Conservation (phyloP, 2,329 filamentous ascomycete species). For the Purpureocillium lavendulum region DNA sequence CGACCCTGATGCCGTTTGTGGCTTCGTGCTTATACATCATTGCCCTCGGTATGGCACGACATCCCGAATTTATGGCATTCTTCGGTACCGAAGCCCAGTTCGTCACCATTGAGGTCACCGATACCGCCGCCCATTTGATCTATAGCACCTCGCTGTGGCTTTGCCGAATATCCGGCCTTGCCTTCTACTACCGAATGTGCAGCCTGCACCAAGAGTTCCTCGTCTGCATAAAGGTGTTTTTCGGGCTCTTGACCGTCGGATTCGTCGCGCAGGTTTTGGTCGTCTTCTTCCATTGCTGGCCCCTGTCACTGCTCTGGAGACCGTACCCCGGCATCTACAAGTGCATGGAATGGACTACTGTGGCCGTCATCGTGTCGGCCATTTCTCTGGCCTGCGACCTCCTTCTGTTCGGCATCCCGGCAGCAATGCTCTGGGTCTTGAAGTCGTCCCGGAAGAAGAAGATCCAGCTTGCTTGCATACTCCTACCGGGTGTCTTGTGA, state of each 20-base stretch:
- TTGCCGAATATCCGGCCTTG: slow-evolving; percentile 3
- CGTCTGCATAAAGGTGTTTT: slow-evolving; percentile 1
- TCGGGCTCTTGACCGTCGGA: neutral
- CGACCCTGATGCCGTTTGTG: neutral
- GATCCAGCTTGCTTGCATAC: slow-evolving; percentile 2
- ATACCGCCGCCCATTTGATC: slow-evolving; percentile 1
- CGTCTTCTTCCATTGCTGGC: slow-evolving; percentile 4
- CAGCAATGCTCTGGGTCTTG: slow-evolving; percentile 2
- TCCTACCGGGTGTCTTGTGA: slow-evolving; percentile 4
- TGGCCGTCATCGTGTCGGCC: neutral
- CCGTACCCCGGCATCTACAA: neutral
- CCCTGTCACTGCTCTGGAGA: slow-evolving; percentile 2
- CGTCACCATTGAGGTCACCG: neutral
- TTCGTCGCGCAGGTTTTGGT: slow-evolving; percentile 2
- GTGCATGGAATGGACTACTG: neutral
- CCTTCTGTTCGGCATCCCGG: slow-evolving; percentile 4
- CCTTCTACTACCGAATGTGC: slow-evolving; percentile 6
- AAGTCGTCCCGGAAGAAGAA: slow-evolving; percentile 2
- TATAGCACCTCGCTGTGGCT: slow-evolving; percentile 3
- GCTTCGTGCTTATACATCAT: neutral
- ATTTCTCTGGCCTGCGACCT: slow-evolving; percentile 2
- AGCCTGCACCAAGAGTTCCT: slow-evolving; percentile 1
- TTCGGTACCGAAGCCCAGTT: neutral
- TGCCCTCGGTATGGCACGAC: neutral
- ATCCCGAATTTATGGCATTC: neutral